phyloP scores from a whole-genome alignment of 75 land plant genomes.

The Sequoia sempervirens region DNA sequence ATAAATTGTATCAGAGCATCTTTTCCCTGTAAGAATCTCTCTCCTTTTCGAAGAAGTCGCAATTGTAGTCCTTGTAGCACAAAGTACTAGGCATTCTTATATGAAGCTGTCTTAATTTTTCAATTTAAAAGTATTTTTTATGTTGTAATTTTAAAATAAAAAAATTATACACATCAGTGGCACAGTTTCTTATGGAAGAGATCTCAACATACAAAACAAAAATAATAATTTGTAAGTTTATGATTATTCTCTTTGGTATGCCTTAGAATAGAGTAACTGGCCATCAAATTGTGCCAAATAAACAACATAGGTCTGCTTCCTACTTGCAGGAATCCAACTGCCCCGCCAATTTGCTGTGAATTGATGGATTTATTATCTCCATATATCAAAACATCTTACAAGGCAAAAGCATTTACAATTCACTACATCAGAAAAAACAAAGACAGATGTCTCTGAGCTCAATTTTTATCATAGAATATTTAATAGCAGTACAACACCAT shows the following conservation, averaged over 20 bases:
- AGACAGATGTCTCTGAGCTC: not conserved
- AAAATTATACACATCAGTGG: not conserved
- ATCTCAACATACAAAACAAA: not conserved
- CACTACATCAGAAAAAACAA: not conserved
- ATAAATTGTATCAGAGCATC: not conserved
- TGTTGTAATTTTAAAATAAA: not conserved
- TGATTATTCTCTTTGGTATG: not conserved
- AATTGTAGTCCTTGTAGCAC: not conserved
- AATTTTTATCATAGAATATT: not conserved
- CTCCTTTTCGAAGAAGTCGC: not conserved
- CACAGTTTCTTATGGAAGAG: not conserved
- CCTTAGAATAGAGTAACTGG: not conserved
- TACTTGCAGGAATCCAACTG: not conserved
- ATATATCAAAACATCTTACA: not conserved
- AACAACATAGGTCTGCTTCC: not conserved
- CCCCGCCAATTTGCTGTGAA: not conserved
- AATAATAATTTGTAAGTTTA: not conserved
- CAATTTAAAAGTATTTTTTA: not conserved
- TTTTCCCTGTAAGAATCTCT: not conserved
- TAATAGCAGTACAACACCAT: not conserved
- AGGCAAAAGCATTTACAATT: not conserved
- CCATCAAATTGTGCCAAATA: not conserved
- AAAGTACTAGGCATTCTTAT: not conserved
- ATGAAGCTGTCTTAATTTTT: not conserved
- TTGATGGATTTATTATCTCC: not conserved